These are phyloP conservation scores for Plasmodium vivax DNA, from an alignment of 169 alveolate species.

Conservation along the genomic window DNA sequence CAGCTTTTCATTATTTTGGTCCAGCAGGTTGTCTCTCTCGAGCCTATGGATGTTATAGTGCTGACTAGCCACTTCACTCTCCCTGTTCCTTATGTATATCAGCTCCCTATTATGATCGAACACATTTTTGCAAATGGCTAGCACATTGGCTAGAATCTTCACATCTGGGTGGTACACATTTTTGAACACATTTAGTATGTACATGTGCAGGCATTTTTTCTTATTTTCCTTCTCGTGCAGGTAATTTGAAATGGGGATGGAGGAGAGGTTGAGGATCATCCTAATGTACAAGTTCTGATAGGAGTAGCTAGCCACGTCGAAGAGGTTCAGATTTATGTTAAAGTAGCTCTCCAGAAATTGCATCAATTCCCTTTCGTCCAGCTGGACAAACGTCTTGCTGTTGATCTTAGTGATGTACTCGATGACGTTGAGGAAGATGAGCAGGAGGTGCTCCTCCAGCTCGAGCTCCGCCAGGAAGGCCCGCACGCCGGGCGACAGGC, in stretches of 20 bases:
- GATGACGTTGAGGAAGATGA: conserved; percentile 27
- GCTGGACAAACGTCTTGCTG: conserved; percentile 38
- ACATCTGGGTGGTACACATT: conserved; percentile 50
- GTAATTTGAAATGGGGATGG: conserved; percentile 36
- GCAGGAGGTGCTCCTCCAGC: conserved; percentile 6
- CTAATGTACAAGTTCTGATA: conserved; percentile 26
- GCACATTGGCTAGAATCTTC: conserved; percentile 13
- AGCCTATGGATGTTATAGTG: conserved; percentile 8
- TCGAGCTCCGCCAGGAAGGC: neutral
- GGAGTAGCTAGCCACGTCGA: conserved; percentile 19
- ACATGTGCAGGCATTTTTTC: conserved; percentile 25
- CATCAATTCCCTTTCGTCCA: conserved; percentile 45
- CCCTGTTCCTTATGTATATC: conserved; percentile 27
- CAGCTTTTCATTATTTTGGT: conserved; percentile 1
- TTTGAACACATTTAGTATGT: conserved; percentile 20
- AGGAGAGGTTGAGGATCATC: conserved; percentile 35
- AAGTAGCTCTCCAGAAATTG: conserved; percentile 30
- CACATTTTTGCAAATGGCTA: conserved; percentile 67
- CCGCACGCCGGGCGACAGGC: neutral
- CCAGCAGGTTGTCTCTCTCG: conserved; percentile 20
- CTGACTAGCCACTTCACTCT: neutral
- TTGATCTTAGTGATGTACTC: conserved; percentile 45
- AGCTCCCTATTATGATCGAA: conserved; percentile 46
- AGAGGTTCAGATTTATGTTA: conserved; percentile 24
- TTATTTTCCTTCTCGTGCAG: conserved; percentile 57